Percentiles rank a stretch among this genome's conserved stretches.
These are phyloP conservation scores for Microsporum ferrugineum DNA, from an alignment of 2,329 filamentous ascomycete species.

Conservation along the genomic window DNA sequence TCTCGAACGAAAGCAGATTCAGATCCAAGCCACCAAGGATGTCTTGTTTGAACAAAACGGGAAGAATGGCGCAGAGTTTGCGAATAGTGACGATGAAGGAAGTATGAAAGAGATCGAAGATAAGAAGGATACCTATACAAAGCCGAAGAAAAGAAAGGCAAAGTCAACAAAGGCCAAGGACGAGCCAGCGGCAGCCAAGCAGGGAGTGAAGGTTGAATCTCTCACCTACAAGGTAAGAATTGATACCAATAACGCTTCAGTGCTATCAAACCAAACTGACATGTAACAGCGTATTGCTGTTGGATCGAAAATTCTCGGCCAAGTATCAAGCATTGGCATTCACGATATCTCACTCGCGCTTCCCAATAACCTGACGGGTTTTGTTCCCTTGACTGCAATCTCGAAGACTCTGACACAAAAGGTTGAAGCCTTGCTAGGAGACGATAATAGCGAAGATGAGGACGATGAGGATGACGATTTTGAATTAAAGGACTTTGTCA, in stretches of 20 bases:
- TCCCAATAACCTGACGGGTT: constrained; percentile 86
- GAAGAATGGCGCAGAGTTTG: constrained; percentile 39
- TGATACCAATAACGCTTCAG: neutral
- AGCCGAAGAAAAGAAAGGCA: constrained; percentile 32
- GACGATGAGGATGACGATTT: constrained; percentile 44
- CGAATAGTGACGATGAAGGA: constrained; percentile 16
- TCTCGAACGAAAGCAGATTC: constrained; percentile 91
- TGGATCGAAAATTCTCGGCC: constrained; percentile 78
- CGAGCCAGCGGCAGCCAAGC: constrained; percentile 40
- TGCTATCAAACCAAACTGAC: constrained; percentile 22
- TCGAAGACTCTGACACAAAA: constrained; percentile 67
- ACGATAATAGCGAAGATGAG: constrained; percentile 46
- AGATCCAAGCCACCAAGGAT: constrained; percentile 83
- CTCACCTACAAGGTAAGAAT: constrained; percentile 70
- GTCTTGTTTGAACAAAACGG: constrained; percentile 76
- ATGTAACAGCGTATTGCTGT: constrained; percentile 59
- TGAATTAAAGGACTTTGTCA: constrained; percentile 64
- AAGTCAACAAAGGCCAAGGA: constrained; percentile 33
- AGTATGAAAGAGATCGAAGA: constrained; percentile 19
- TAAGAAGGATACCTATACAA: constrained; percentile 35
- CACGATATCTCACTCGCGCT: constrained; percentile 71
- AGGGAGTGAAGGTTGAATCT: constrained; percentile 63
- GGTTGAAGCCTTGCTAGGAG: constrained; percentile 56
- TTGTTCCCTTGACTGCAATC: constrained; percentile 82
- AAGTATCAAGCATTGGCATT: constrained; percentile 67